Conservation (phyloP, 2,329 filamentous ascomycete species). For the Fusarium penzigii region DNA sequence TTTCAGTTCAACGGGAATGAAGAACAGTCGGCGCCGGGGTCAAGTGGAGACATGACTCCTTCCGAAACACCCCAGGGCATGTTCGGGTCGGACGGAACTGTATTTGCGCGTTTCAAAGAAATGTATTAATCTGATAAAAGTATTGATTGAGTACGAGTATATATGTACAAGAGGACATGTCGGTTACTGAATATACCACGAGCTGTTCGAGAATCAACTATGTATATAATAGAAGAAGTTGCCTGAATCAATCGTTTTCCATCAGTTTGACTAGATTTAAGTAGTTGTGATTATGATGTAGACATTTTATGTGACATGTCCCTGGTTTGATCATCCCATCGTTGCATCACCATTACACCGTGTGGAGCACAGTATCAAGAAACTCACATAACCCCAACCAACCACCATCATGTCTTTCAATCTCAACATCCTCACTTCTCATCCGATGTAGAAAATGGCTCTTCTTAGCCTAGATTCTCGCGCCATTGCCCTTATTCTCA, state of each 20-base stretch:
- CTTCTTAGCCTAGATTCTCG: constrained; percentile 12
- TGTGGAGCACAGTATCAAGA: background rate
- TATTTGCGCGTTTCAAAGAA: constrained; percentile 40
- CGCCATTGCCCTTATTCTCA: background rate
- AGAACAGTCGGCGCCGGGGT: constrained; percentile 25
- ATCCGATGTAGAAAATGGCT: constrained; percentile 9
- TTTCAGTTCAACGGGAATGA: constrained; percentile 33
- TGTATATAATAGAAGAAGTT: too few relatives aligned
- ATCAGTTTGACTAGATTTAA: background rate
- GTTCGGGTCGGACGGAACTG: constrained; percentile 33
- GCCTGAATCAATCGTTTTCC: too few relatives aligned
- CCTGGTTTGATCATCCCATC: background rate
- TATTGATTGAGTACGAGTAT: background rate
- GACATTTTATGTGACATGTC: background rate
- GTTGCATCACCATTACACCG: background rate
- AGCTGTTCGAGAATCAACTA: too few relatives aligned
- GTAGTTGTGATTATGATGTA: background rate
- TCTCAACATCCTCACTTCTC: background rate
- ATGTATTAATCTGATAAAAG: constrained; percentile 33
- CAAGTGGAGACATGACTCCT: constrained; percentile 26
- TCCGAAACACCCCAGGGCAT: constrained; percentile 22
- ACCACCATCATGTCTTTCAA: background rate
- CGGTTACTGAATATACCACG: too few relatives aligned
- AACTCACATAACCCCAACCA: background rate
- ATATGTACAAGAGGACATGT: background rate